Base-by-base conservation (phyloP, 148 eudicot species). In the Rhododendron vialii region DNA sequence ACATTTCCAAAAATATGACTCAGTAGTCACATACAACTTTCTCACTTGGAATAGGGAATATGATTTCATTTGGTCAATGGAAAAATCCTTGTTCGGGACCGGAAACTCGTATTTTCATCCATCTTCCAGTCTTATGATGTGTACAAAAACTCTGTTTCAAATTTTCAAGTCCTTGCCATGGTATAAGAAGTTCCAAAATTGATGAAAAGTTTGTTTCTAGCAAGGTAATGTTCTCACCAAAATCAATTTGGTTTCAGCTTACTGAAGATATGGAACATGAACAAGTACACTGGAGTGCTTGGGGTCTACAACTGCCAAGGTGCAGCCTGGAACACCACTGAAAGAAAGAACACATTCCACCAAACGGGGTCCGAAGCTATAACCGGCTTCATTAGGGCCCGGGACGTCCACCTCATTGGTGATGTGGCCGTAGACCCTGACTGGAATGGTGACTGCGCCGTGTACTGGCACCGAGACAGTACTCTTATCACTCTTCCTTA, bases 291-390 rank as follows among this genome's bases (percentile, higher is more conserved):
- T 38, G 99, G 98, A 51, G 98, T 95, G 10, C 89, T 97, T 8
- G 99, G 98, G 59, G 93, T 97, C 43, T 97, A 95, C 95, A 97
- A 97, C 87, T 97, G 99, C 93, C 99, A 95, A 90, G 99, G 98
- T n/a, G 99, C 98, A 61, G 98, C 99, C 67, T 97, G 99, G 99
- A 95, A 91, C 88, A 82, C 73, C 86, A 84, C 87, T 0, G 95
- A 97, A 84, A 88, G 93, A 22, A 95, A 92, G 84, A 93, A 92
- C 96, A 90, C 91, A 38, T 91, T 92, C 93, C 99, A 94, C 87
- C 89, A 90, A 43, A 93, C 98, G 13, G 80, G 48, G 48, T 84
- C 89, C 0, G 92, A 91, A 0, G 88, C 96, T 63, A 74, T 97
- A 78, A 91, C 94, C 0, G 95, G 98, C 80, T 87, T 71, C 9